Evolutionary conservation across 352 stramenopile species (phyloP), one percentile per base, ranked within the genome.

Genomic region (Halophytophthora batemanensis): DNA sequence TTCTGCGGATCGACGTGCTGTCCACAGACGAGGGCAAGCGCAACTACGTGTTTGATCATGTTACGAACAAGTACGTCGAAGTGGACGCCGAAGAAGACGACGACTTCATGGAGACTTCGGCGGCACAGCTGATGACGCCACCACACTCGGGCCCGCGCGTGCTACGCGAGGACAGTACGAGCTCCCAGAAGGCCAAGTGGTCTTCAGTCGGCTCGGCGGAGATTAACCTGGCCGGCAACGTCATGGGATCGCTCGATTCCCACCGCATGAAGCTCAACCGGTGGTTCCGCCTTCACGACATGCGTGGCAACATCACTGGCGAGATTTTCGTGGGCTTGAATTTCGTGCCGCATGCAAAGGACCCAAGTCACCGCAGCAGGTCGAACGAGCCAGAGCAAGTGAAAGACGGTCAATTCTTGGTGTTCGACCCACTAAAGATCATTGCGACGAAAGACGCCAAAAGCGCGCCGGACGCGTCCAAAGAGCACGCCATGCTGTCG

Each of bases 361-460:
- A 56, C 29, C 12, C 56, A 1, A 40, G 53, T 2, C 53, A 65
- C 7, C 61, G 61, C 22, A 50, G 47, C n/a, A 74, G 78, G 23
- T 47, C 60, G 12, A 76, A 68, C 31, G 83, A 91, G 49, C 76
- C 75, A 0, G 75, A 91, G 22, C 77, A 90, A 53, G 83, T 93
- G 3, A 84, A 80, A 49, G 81, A 93, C 35, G 83, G 83, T 0
- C 78, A 90, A 59, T 94, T 90, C 42, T 39, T 96, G 8, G 81
- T 93, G 3, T 93, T 96, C 57, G 86, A 96, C 59, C 86, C 86
- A 2, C 58, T 96, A 10, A 93, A 93, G 47, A 93, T 88, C 29
- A 49, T 90, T 13, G 77, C 69, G 0, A 66, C 73, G 17, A 76
- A 83, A 39, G 66, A 79, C 45, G 19, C 63, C 14, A 89, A 66